phyloP scores from a whole-genome alignment of 495 filamentous ascomycete species.

The Trichoderma gamsii region DNA sequence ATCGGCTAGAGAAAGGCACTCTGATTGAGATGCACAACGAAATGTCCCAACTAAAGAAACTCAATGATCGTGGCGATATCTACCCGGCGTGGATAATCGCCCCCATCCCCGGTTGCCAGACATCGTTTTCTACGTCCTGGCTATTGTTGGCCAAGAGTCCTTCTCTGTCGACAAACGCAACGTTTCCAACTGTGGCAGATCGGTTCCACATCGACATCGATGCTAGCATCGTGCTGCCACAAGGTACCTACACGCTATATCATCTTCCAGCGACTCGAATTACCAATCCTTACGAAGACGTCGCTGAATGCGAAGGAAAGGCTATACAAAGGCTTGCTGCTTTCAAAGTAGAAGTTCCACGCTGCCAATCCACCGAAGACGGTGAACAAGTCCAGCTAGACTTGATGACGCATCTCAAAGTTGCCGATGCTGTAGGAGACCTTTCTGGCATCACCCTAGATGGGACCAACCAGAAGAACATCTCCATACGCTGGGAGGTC shows the following conservation, averaged over 20 bases:
- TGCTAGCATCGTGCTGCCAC: not conserved
- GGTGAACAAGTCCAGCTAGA: not conserved
- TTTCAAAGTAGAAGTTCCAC: constrained; percentile 12
- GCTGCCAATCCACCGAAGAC: not conserved
- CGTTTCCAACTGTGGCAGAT: constrained; percentile 6
- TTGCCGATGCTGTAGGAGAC: not conserved
- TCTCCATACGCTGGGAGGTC: not conserved
- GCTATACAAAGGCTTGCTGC: not conserved
- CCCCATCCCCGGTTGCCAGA: not conserved
- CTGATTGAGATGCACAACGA: constrained; percentile 14
- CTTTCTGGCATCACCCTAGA: not conserved
- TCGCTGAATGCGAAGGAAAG: not conserved
- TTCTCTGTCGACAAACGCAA: not conserved
- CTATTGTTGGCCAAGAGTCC: not conserved
- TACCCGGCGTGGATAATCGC: constrained; percentile 7
- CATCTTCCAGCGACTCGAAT: not conserved
- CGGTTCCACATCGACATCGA: not conserved
- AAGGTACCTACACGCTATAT: not conserved
- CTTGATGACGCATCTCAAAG: not conserved
- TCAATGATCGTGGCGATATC: not conserved
- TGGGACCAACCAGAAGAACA: not conserved
- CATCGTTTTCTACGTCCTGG: not conserved
- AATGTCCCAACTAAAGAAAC: not conserved
- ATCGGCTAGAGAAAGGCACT: constrained; percentile 4
- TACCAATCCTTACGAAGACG: constrained; percentile 1